Evolutionary conservation across 345 rosid genomes (phyloP).

Genomic region (Euphorbia lathyris): DNA sequence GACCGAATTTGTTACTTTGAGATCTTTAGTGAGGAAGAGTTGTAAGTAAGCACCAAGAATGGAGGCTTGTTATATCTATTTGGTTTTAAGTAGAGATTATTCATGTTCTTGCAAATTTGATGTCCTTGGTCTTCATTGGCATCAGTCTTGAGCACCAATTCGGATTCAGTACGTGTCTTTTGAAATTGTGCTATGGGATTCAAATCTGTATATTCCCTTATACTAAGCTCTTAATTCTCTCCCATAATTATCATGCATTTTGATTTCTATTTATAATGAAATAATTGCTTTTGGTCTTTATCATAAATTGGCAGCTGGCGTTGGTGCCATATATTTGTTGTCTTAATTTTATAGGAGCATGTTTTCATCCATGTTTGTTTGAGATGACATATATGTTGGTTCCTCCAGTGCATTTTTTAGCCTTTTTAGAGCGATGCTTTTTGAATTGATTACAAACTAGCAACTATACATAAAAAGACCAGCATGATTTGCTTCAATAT

Average conservation of each 20-base stretch:
- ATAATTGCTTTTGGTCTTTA: neutral
- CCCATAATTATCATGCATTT: neutral
- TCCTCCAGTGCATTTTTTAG: conserved; percentile 33
- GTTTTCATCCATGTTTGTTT: conserved; percentile 23
- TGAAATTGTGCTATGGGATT: neutral
- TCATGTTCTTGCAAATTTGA: conserved; percentile 31
- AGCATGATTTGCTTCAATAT: too few relatives aligned
- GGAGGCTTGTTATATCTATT: too few relatives aligned
- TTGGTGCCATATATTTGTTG: conserved; percentile 22
- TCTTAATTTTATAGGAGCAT: conserved; percentile 28
- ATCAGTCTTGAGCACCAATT: conserved; percentile 33
- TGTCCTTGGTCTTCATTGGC: conserved; percentile 28
- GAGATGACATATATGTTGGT: conserved; percentile 26
- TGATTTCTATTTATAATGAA: neutral
- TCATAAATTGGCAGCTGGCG: conserved; percentile 19
- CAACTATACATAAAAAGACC: too few relatives aligned
- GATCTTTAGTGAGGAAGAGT: too few relatives aligned
- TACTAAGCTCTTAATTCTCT: too few relatives aligned
- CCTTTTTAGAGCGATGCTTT: conserved; percentile 33
- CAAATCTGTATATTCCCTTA: too few relatives aligned
- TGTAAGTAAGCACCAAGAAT: too few relatives aligned
- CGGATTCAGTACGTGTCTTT: conserved; percentile 23
- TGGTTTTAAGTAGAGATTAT: conserved; percentile 29
- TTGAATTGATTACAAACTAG: conserved; percentile 32
- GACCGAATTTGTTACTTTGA: too few relatives aligned